Conservation (phyloP, 495 filamentous ascomycete genomes). For the Neurospora sp. region DNA sequence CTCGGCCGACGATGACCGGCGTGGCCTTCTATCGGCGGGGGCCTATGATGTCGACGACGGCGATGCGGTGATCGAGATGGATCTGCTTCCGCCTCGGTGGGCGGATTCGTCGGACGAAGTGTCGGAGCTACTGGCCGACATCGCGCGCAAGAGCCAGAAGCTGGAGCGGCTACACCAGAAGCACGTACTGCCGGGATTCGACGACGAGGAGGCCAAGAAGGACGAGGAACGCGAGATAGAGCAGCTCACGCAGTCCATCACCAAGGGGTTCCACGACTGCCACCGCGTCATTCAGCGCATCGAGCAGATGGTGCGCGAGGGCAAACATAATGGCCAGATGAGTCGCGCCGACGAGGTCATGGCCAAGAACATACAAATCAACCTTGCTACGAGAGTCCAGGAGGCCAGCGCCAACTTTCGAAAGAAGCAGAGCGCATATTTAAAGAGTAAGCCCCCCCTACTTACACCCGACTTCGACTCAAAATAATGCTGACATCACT, state of each 20-base stretch:
- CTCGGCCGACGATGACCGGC: slow-evolving; percentile 55
- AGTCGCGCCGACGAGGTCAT: slow-evolving; percentile 82
- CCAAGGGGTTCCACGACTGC: slow-evolving; percentile 77
- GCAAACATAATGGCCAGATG: slow-evolving; percentile 54
- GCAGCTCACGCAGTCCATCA: slow-evolving; percentile 80
- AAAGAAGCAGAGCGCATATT: slow-evolving; percentile 93
- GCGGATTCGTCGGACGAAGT: slow-evolving; percentile 92
- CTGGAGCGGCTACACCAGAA: slow-evolving; percentile 93
- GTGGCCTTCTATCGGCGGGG: slow-evolving; percentile 71
- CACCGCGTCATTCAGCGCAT: slow-evolving; percentile 79
- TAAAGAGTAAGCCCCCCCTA: slow-evolving; percentile 60
- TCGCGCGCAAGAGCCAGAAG: slow-evolving; percentile 69
- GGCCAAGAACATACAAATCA: slow-evolving; percentile 91
- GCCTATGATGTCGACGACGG: slow-evolving; percentile 76
- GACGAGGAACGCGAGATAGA: slow-evolving; percentile 85
- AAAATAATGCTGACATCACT: background rate
- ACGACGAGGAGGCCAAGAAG: slow-evolving; percentile 79
- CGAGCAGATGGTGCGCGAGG: slow-evolving; percentile 71
- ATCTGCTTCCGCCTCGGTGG: slow-evolving; percentile 90
- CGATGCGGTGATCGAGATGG: slow-evolving; percentile 97
- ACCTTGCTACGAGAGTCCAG: slow-evolving; percentile 76
- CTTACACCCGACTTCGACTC: background rate
- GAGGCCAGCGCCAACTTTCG: slow-evolving; percentile 87
- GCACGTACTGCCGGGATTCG: slow-evolving; percentile 91
- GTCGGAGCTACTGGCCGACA: slow-evolving; percentile 65